Base-by-base conservation (phyloP, 495 filamentous ascomycete species). In the Penicillium desertorum region DNA sequence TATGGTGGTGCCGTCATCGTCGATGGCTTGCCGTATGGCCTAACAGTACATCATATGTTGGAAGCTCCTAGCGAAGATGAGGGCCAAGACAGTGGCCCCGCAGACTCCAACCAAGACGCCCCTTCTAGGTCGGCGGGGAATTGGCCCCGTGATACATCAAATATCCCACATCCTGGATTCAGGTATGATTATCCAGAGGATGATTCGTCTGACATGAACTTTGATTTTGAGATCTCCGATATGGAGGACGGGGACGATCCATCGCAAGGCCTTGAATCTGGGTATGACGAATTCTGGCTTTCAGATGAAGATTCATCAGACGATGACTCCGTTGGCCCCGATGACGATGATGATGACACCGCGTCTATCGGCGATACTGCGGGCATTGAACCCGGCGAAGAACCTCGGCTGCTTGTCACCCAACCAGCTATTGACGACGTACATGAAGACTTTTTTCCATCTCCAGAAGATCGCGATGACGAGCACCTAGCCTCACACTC, bases 31-130 rank as follows among this genome's bases (percentile, higher is more conserved):
- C 83, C 88, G 1, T 94, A 90, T 66, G 93, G 92, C 8, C 90
- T 97, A 87, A 96, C 88, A 17, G 93, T 97, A 3, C 93, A 98
- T 61, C 93, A 98, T 67, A 90, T 98, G 85, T 80, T 98, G 1
- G 93, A 98, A 61, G 83, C 88, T 16, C 88, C 88, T 5, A 88
- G 87, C 27, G 81, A 86, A 16, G 82, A 84, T 41, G 81, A 86
- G 44, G 71, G 67, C 20, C 46, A 86, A n/a, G 82, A 82, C 30
- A 80, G 83, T 45, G 69, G 65, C 16, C 45, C 45, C 12, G 70
- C 63, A 3, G 65, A 72, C n/a, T 47, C 69, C 32, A 66, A 74
- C 30, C 58, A 58, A 12, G 65, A 68, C 30, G 59, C 49, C 4
- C 75, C 74, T 14, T 56, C 66, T 0, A 68, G 75, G 10, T 79